Percentiles rank a stretch among this genome's conserved stretches.
These are phyloP conservation scores for Phytomonas sp. DNA, from an alignment of 208 protist genomes.

Conservation along the genomic window DNA sequence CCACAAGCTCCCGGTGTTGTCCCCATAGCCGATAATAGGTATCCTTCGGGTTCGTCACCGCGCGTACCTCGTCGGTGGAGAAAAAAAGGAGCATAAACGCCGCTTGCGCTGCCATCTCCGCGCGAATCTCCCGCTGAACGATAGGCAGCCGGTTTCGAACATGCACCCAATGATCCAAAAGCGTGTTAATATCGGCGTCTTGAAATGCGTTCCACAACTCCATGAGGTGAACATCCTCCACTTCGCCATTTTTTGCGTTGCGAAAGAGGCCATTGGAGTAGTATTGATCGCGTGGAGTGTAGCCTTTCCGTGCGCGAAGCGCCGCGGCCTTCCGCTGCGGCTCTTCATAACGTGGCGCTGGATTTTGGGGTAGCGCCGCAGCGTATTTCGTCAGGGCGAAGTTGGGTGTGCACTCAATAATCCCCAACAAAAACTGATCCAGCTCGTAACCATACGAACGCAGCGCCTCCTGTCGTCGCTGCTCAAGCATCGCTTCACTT, in stretches of 20 bases:
- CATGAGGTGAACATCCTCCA: slow-evolving; percentile 68
- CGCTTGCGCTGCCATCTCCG: slow-evolving; percentile 40
- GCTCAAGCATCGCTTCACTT: slow-evolving; percentile 1
- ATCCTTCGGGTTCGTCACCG: slow-evolving; percentile 47
- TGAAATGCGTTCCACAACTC: slow-evolving; percentile 61
- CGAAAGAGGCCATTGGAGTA: slow-evolving; percentile 9
- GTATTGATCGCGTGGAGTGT: slow-evolving; percentile 8
- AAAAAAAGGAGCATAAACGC: slow-evolving; percentile 76
- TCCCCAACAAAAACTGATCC: slow-evolving; percentile 14
- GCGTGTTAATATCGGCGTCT: slow-evolving; percentile 15
- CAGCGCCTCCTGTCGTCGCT: slow-evolving; percentile 2
- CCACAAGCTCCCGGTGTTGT: slow-evolving; percentile 30
- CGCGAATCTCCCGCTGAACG: slow-evolving; percentile 24
- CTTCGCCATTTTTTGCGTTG: slow-evolving; percentile 23
- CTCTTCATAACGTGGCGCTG: not conserved
- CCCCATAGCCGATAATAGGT: slow-evolving; percentile 47
- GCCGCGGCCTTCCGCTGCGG: not conserved
- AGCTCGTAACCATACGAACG: slow-evolving; percentile 8
- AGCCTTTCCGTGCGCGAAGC: not conserved
- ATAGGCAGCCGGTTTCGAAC: slow-evolving; percentile 14
- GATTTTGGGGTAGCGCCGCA: not conserved
- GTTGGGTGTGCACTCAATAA: slow-evolving; percentile 11
- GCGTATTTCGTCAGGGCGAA: not conserved
- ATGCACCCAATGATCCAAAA: slow-evolving; percentile 34
- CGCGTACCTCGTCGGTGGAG: slow-evolving; percentile 66